Conservation (phyloP, 2,329 filamentous ascomycete species). For the Fusarium duplospermum region DNA sequence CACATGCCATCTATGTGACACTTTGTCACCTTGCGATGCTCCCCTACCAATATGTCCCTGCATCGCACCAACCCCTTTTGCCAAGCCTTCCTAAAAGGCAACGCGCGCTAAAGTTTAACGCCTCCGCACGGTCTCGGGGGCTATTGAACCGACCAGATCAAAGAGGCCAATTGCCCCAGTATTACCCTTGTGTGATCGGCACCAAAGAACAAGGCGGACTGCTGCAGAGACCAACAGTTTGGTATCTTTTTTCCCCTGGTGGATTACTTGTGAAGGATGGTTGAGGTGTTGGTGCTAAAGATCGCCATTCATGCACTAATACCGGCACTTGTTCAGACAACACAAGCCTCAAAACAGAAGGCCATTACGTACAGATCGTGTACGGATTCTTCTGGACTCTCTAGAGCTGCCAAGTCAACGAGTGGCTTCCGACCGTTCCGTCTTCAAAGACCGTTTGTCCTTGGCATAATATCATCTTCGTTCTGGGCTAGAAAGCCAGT, state of each 20-base stretch:
- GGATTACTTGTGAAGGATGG: neutral
- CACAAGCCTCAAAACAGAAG: neutral
- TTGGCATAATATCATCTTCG: neutral
- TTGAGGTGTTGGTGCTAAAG: neutral
- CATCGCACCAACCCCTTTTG: neutral
- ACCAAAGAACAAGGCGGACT: neutral
- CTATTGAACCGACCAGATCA: neutral
- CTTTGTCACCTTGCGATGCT: neutral
- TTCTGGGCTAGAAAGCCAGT: neutral
- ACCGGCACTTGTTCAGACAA: neutral
- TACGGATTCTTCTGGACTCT: too few species aligned
- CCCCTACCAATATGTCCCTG: neutral
- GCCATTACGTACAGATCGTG: neutral
- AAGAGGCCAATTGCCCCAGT: neutral
- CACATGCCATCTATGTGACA: neutral
- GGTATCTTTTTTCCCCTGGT: neutral
- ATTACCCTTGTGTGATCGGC: neutral
- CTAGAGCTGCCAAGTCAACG: neutral
- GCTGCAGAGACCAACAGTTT: neutral
- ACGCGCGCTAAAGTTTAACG: neutral
- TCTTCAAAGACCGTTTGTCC: neutral
- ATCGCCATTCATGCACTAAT: neutral
- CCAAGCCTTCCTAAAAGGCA: neutral
- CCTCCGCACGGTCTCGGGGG: neutral
- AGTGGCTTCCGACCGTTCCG: neutral